Percentiles rank a stretch among this genome's conserved stretches.
phyloP scores from a whole-genome alignment of 164 flowering plant species.

The Vitis riparia region DNA sequence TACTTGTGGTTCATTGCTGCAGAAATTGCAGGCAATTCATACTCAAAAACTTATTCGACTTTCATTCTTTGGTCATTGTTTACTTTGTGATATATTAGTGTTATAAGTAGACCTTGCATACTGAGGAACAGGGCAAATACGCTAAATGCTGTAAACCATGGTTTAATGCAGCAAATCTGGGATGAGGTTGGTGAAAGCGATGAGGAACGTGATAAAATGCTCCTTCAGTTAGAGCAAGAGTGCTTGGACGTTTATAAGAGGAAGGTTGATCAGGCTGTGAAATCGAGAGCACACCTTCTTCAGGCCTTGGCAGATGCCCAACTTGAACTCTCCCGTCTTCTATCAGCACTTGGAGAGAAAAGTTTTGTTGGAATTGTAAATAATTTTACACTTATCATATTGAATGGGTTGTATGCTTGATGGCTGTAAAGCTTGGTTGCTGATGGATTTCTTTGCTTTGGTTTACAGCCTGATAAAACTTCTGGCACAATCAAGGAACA shows the following conservation, averaged over 20 bases:
- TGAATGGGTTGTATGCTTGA: neutral
- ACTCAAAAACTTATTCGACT: neutral
- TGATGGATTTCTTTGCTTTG: slow-evolving; percentile 12
- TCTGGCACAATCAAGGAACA: slow-evolving; percentile 92
- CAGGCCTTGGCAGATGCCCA: slow-evolving; percentile 80
- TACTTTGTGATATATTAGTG: neutral
- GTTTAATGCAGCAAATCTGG: slow-evolving; percentile 80
- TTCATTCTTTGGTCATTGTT: neutral
- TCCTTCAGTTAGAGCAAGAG: slow-evolving; percentile 90
- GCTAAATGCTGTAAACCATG: neutral
- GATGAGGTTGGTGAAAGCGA: slow-evolving; percentile 97
- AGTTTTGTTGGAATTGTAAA: slow-evolving; percentile 66
- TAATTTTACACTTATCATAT: slow-evolving; percentile 5
- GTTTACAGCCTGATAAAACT: slow-evolving; percentile 69
- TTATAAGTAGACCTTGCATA: neutral
- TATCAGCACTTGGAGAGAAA: slow-evolving; percentile 85
- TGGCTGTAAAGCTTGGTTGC: neutral
- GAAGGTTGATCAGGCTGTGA: slow-evolving; percentile 87
- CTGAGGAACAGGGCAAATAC: neutral
- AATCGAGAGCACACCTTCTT: slow-evolving; percentile 80
- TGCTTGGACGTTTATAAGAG: slow-evolving; percentile 95
- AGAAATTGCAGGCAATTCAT: slow-evolving; percentile 72
- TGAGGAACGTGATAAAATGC: slow-evolving; percentile 86
- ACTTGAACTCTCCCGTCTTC: slow-evolving; percentile 66
- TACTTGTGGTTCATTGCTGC: slow-evolving; percentile 81